Evolutionary conservation across 192 early-diverging fungal genomes (phyloP).

Genomic region (Obelidium mucronatum): DNA sequence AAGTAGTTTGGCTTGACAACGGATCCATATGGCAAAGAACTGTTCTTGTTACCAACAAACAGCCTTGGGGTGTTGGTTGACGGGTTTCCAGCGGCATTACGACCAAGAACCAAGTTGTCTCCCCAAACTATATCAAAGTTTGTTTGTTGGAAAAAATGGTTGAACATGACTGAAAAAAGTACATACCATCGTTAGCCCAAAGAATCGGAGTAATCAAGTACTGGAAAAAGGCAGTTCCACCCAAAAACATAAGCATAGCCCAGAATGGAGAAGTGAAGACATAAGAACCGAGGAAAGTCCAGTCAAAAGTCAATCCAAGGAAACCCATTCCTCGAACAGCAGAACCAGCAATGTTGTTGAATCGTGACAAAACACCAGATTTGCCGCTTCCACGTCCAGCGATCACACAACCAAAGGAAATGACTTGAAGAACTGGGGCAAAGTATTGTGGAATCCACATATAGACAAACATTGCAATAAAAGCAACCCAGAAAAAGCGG

Average conservation of each 20-base stretch:
- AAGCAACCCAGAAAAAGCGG: too few species aligned
- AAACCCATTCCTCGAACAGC: too few species aligned
- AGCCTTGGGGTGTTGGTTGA: not conserved
- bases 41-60: slow-evolving; percentile 3
- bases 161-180: not conserved
- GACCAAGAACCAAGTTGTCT: not conserved
- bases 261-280: slow-evolving; percentile 27
- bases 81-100: not conserved
- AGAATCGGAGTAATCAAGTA: too few species aligned
- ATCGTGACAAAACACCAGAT: slow-evolving; percentile 45
- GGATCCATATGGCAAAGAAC: not conserved
- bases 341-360: not conserved
- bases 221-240: too few species aligned
- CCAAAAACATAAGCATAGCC: slow-evolving; percentile 15
- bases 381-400: not conserved
- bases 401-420: slow-evolving; percentile 29
- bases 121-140: not conserved
- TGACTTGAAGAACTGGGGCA: too few species aligned
- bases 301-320: too few species aligned
- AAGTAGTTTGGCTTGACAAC: slow-evolving; percentile 16
- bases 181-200: slow-evolving; percentile 15
- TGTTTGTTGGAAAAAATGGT: too few species aligned
- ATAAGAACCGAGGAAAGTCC: not conserved
- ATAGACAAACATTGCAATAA: too few species aligned
- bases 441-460: too few species aligned